Base-by-base conservation (phyloP, 2,329 filamentous ascomycete genomes). In the Exophiala aquamarina region DNA sequence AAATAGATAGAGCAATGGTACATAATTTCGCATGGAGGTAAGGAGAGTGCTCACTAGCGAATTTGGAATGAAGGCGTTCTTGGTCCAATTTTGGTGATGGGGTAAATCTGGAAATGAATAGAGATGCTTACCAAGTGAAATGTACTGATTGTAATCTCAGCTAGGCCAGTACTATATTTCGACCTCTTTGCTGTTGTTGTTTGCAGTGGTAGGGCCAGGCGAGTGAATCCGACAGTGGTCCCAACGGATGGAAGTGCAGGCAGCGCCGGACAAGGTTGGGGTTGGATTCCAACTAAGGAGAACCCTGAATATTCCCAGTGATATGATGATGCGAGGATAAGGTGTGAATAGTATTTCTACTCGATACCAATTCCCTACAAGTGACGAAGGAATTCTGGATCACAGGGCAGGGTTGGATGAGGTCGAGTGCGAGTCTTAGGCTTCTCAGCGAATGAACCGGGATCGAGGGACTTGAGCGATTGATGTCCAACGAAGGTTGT, bases 381-480 rank as follows among this genome's bases (percentile, higher is more conserved):
- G 9, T 11, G 10, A 26, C 11, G n/a, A 26, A 11, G 6, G 23
- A 26, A 26, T 26, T 26, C 11, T 26, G 23, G 32, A 7, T 34
- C 32, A 7, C 13, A 37, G 35, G 35, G 18, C 20, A 17, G 8
- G 20, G 35, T 9, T 18, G 14, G 17, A 20, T 15, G 35, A 8
- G 20, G 4, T 19, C 4, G 10, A 7, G n/a, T 18, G 6, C 36
- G 36, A 26, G 36, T 39, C 14, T 11, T 28, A 40, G 39, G 32
- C 38, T 47, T 56, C 54, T 52, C 52, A 44, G 50, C 47, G 54
- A 53, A 53, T 41, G 42, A 46, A 38, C 53, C 50, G 50, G 48
- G 50, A 47, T 21, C 51, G 54, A 55, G 46, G 51, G 48, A 52
- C 54, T 20, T 54, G 49, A 59, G 56, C 56, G 56, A 59, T 51